A percentile compares a stretch with the other conserved stretches of the same genome.
Evolutionary conservation across 2,329 filamentous ascomycete species (phyloP).

Genomic region (Apiospora sp.): DNA sequence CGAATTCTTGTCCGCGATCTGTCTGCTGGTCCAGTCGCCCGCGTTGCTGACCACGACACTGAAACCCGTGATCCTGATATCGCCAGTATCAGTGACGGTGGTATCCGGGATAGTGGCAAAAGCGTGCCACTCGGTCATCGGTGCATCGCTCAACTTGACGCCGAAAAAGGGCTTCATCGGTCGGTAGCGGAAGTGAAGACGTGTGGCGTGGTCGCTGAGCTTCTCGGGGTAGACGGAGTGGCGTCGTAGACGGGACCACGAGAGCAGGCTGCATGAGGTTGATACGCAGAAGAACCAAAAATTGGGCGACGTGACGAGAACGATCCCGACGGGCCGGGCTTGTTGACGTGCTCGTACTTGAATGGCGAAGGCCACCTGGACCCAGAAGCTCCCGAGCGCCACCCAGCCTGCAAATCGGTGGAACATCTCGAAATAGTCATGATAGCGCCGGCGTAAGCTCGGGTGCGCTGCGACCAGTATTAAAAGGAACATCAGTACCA

Average conservation of each 20-base stretch:
- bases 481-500: constrained; percentile 47
- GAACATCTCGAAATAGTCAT: constrained; percentile 64
- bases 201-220: constrained; percentile 68
- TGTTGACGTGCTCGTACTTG: constrained; percentile 44
- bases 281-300: constrained; percentile 68
- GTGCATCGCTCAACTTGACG: constrained; percentile 60
- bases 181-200: constrained; percentile 64
- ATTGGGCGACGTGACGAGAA: constrained; percentile 49
- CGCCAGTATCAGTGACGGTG: neutral
- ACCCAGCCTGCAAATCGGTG: constrained; percentile 67
- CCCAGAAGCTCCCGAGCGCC: constrained; percentile 59
- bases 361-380: constrained; percentile 1
- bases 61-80: constrained; percentile 49
- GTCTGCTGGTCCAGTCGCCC: constrained; percentile 69
- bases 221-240: constrained; percentile 62
- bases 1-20: constrained; percentile 56
- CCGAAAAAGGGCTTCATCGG: constrained; percentile 56
- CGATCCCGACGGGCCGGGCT: constrained; percentile 36
- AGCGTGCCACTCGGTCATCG: constrained; percentile 66
- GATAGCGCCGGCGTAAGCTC: constrained; percentile 54
- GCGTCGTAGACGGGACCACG: constrained; percentile 69
- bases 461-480: constrained; percentile 62
- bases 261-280: constrained; percentile 63
- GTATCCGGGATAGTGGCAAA: constrained; percentile 67
- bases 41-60: constrained; percentile 67